Base-by-base conservation (phyloP, 1,284 basidiomycete species). In the Abortiporus biennis region DNA sequence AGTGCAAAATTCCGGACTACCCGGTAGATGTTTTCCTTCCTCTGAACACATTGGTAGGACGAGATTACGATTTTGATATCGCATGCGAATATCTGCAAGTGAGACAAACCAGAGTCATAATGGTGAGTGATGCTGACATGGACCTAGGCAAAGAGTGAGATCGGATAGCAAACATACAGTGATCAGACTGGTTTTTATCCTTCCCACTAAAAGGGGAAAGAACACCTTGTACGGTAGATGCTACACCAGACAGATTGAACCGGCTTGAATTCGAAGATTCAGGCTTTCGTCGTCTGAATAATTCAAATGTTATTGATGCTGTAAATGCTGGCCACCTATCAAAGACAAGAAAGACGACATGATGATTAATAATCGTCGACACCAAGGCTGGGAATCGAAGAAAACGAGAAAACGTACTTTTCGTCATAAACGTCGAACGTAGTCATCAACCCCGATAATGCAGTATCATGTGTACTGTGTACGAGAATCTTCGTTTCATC, bases 371-470 rank as follows among this genome's bases (percentile, higher is more conserved):
- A n/a, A n/a, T n/a, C n/a, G n/a, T n/a, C n/a, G n/a, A n/a, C n/a
- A n/a, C n/a, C 19, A 23, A 13, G 22, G 2, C 38, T 36, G 27
- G 13, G 16, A 17, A 40, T 27, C 12, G 36, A 33, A 37, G 33
- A 13, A 32, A 38, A 45, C 6, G 29, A n/a, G n/a, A n/a, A n/a
- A n/a, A 59, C 68, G 27, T 53, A 87, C 77, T 73, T 75, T 3
- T 85, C 73, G 52, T 91, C 85, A 58, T 80, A 91, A 2, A 81
- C 80, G 49, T 88, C 87, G 2, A 92, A 65, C 2, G 85, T 84
- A 17, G 69, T 67, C 33, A 76, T 72, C 33, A 90, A 52, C 0
- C 74, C 85, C 1, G 86, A 85, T 12, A 92, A 61, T 1, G 78
- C 76, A 1, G 86, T 85, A 56, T 92, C 89, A 55, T 92, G 87